Percentiles rank a stretch among this genome's conserved stretches.
Conservation (phyloP, 2,329 filamentous ascomycete species). For the Trichoderma guizhouense region DNA sequence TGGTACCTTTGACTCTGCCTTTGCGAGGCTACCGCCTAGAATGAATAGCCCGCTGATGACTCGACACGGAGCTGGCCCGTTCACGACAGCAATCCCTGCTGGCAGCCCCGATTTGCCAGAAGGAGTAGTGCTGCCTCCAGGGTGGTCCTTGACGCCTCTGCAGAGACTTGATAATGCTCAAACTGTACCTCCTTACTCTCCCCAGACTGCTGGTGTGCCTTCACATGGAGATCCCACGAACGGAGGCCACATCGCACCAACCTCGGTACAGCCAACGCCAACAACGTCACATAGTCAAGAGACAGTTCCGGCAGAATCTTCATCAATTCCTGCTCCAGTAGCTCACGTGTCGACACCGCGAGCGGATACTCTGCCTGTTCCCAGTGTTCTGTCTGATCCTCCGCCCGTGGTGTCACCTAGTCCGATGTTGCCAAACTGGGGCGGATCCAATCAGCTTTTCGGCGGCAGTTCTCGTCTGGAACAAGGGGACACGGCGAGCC, state of each 20-base stretch:
- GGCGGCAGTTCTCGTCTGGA: conserved; percentile 31
- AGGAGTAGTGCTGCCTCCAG: conserved; percentile 60
- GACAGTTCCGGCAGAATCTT: background rate
- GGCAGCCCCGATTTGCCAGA: conserved; percentile 61
- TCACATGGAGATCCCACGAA: conserved; percentile 20
- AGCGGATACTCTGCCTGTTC: background rate
- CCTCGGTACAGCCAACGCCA: background rate
- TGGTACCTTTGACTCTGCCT: conserved; percentile 13
- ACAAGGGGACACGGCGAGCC: conserved; percentile 21
- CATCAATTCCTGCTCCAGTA: background rate
- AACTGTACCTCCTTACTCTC: conserved; percentile 23
- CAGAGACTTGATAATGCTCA: conserved; percentile 48
- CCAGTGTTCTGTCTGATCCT: conserved; percentile 23
- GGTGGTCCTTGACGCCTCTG: conserved; percentile 63
- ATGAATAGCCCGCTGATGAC: conserved; percentile 42
- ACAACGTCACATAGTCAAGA: background rate
- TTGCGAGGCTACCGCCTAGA: conserved; percentile 33
- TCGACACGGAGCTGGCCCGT: conserved; percentile 46
- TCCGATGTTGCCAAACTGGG: conserved; percentile 50
- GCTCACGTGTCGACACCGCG: background rate
- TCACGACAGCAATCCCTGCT: conserved; percentile 52
- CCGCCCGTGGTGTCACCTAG: conserved; percentile 45
- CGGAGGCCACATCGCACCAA: conserved; percentile 11
- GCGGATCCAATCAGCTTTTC: conserved; percentile 49
- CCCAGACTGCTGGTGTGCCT: conserved; percentile 24